Percentiles rank a stretch among this genome's conserved stretches.
phyloP scores from a whole-genome alignment of 192 early-diverging fungal species.

The Gaertneriomyces semiglobifer region DNA sequence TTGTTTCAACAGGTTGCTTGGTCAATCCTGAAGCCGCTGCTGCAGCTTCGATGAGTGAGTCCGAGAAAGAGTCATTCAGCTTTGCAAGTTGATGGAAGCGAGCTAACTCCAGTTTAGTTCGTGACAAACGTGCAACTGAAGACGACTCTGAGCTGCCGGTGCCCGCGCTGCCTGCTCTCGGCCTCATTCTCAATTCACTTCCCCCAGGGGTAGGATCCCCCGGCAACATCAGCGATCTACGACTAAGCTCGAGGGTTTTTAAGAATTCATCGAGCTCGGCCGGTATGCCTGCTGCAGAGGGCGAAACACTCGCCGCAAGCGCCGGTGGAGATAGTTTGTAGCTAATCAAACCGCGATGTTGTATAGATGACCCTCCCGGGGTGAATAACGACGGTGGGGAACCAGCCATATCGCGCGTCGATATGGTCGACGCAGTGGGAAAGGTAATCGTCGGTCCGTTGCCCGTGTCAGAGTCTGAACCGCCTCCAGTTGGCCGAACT shows the following conservation, averaged over 20 bases:
- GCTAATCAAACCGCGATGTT: not conserved
- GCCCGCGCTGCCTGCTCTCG: not conserved
- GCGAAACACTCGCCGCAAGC: conserved; percentile 6
- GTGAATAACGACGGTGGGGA: conserved; percentile 13
- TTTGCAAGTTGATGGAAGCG: conserved; percentile 24
- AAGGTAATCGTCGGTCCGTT: conserved; percentile 1
- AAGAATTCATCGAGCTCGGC: conserved; percentile 18
- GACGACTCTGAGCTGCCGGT: not conserved
- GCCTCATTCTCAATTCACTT: not conserved
- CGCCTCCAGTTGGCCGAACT: no score
- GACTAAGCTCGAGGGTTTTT: conserved; percentile 12
- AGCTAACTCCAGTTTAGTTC: conserved; percentile 16
- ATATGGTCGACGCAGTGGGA: not conserved
- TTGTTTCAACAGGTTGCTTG: no score
- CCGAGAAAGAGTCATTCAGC: conserved; percentile 27
- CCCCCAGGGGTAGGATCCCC: not conserved
- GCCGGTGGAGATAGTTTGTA: conserved; percentile 2
- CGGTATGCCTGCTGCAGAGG: not conserved
- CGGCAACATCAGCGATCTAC: conserved; percentile 1
- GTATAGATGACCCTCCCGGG: conserved; percentile 2
- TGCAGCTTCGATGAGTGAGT: conserved; percentile 19
- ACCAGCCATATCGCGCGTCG: not conserved
- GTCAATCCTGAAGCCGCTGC: not conserved
- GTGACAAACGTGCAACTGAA: not conserved
- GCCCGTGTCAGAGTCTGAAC: no score